phyloP scores from a whole-genome alignment of 2,329 filamentous ascomycete genomes.

The Fusarium duplospermum region DNA sequence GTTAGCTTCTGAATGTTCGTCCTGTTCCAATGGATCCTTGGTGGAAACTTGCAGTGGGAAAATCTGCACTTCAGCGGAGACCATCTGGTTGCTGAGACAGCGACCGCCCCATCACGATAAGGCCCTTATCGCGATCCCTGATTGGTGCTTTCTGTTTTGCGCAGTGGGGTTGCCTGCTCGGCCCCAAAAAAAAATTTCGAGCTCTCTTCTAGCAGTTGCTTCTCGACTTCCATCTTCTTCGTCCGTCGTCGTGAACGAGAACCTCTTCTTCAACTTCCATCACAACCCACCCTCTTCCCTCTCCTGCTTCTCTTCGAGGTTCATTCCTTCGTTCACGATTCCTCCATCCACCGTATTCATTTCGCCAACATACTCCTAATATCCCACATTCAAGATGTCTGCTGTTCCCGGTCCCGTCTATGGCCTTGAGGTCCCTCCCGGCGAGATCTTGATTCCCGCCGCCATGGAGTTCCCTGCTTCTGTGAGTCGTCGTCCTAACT shows the following conservation, averaged over 20 bases:
- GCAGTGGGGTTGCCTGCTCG: constrained; percentile 34
- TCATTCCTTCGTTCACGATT: constrained; percentile 7
- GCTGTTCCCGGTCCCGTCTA: constrained; percentile 82
- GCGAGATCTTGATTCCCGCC: constrained; percentile 84
- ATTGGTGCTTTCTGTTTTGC: constrained; percentile 41
- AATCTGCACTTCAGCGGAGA: constrained; percentile 41
- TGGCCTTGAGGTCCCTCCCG: constrained; percentile 89
- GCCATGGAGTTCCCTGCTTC: constrained; percentile 83
- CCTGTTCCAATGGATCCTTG: background rate
- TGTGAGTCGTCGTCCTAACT: constrained; percentile 65
- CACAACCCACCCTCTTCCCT: background rate
- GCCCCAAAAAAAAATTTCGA: constrained; percentile 51
- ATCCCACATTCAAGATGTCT: constrained; percentile 60
- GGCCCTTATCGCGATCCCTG: constrained; percentile 42
- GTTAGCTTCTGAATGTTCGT: background rate
- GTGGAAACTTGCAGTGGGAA: constrained; percentile 32
- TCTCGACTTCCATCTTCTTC: constrained; percentile 40
- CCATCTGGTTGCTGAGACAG: constrained; percentile 50
- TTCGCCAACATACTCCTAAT: background rate
- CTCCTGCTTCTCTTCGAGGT: constrained; percentile 14
- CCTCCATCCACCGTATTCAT: background rate
- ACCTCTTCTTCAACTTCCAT: constrained; percentile 26
- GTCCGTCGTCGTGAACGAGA: constrained; percentile 35
- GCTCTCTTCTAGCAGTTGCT: constrained; percentile 35
- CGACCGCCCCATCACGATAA: constrained; percentile 44